Evolutionary conservation across 345 rosid genomes (phyloP).

Genomic region (Lepidium didymum): DNA sequence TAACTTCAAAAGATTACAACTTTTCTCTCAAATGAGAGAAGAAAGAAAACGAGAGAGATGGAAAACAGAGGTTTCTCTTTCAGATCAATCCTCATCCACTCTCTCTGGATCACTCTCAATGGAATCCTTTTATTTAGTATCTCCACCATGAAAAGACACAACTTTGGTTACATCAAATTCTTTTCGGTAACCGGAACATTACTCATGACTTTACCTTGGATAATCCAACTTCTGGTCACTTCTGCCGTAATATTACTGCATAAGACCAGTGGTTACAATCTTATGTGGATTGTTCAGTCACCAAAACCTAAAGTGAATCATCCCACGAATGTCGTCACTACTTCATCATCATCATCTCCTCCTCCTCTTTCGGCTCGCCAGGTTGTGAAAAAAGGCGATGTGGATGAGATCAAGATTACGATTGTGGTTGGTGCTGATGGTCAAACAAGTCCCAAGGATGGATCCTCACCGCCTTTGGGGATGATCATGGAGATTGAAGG

Average conservation of each 20-base stretch:
- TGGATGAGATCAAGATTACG: slow-evolving; percentile 19
- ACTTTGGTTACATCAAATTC: slow-evolving; percentile 19
- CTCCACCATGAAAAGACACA: slow-evolving; percentile 11
- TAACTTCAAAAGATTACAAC: not conserved
- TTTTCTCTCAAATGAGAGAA: not conserved
- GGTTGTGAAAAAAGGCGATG: slow-evolving; percentile 12
- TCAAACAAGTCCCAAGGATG: slow-evolving; percentile 9
- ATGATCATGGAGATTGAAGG: slow-evolving; percentile 21
- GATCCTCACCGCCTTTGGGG: slow-evolving; percentile 1
- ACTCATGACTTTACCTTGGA: slow-evolving; percentile 25
- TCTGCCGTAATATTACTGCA: slow-evolving; percentile 5
- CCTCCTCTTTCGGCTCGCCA: slow-evolving; percentile 22
- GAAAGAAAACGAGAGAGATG: slow-evolving; percentile 7
- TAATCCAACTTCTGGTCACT: slow-evolving; percentile 22
- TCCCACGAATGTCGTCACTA: not conserved
- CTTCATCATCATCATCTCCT: slow-evolving; percentile 16
- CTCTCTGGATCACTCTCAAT: slow-evolving; percentile 25
- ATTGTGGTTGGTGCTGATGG: slow-evolving; percentile 24
- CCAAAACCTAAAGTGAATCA: slow-evolving; percentile 13
- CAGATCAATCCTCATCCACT: slow-evolving; percentile 5
- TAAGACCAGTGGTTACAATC: slow-evolving; percentile 18
- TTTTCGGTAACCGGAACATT: slow-evolving; percentile 17
- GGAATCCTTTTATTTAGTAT: slow-evolving; percentile 23
- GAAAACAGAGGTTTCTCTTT: slow-evolving; percentile 8
- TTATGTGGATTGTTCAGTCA: slow-evolving; percentile 23